Percentiles rank a stretch among this genome's conserved stretches.
Conservation (phyloP, 2,329 filamentous ascomycete genomes). For the Pestalotiopsis fici region DNA sequence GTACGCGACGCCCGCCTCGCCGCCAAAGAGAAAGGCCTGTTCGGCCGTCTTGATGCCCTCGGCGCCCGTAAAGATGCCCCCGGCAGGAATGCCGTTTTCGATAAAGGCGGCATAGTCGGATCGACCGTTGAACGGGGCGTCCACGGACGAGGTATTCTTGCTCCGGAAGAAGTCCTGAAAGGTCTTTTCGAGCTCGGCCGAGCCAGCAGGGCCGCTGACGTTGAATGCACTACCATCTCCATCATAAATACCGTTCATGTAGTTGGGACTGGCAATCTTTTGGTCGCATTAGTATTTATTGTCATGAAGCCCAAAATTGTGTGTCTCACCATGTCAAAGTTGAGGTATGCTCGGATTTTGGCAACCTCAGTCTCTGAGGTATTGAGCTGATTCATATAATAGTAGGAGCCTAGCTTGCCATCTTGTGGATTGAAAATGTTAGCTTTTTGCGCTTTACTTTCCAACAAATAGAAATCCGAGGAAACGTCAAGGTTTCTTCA, state of each 20-base stretch:
- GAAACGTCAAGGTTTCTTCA: too few species aligned
- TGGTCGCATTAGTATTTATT: neutral
- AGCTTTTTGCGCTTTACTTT: too few species aligned
- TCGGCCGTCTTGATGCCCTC: slow-evolving; percentile 58
- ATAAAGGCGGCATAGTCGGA: slow-evolving; percentile 63
- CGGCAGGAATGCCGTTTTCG: slow-evolving; percentile 54
- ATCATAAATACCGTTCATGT: slow-evolving; percentile 56
- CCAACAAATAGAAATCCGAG: too few species aligned
- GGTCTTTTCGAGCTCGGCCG: slow-evolving; percentile 58
- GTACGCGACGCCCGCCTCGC: slow-evolving; percentile 42
- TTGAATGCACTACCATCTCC: slow-evolving; percentile 63
- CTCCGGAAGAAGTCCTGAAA: slow-evolving; percentile 57
- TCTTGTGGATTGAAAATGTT: slow-evolving; percentile 9
- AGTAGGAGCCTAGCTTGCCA: slow-evolving; percentile 49
- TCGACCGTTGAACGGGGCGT: slow-evolving; percentile 57
- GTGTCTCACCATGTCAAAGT: slow-evolving; percentile 53
- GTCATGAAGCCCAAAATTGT: neutral
- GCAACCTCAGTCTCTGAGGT: slow-evolving; percentile 42
- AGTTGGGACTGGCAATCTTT: slow-evolving; percentile 49
- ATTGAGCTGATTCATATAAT: slow-evolving; percentile 45
- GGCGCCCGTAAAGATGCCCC: slow-evolving; percentile 61
- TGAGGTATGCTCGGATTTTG: slow-evolving; percentile 56
- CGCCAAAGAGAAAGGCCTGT: slow-evolving; percentile 56
- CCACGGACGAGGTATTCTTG: slow-evolving; percentile 44
- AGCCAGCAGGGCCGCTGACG: slow-evolving; percentile 54